Conservation (phyloP, 805 yeast species). For the Starmera dryadoides region DNA sequence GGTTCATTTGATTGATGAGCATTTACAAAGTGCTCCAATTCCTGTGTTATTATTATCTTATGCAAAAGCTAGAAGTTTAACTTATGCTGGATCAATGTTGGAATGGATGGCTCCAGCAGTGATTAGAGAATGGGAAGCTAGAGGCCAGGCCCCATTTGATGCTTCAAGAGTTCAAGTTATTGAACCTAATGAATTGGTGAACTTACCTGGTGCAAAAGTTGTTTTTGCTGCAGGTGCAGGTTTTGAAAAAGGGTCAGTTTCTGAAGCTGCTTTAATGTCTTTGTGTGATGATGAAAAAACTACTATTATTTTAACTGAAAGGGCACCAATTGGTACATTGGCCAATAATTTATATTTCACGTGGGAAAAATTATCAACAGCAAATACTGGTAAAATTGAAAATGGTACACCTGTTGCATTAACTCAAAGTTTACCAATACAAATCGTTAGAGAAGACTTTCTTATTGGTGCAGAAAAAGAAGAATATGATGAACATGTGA, state of each 20-base stretch:
- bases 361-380: conserved; percentile 42
- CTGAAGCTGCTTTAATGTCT: conserved; percentile 42
- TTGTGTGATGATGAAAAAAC: conserved; percentile 61
- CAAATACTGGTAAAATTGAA: conserved; percentile 32
- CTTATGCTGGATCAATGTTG: conserved; percentile 80
- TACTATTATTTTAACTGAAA: conserved; percentile 71
- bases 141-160: conserved; percentile 73
- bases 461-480: conserved; percentile 44
- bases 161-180: conserved; percentile 53
- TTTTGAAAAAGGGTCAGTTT: conserved; percentile 53
- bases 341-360: conserved; percentile 42
- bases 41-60: conserved; percentile 75
- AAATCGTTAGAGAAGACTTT: conserved; percentile 38
- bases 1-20: conserved; percentile 64
- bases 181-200: conserved; percentile 46
- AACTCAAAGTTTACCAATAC: conserved; percentile 34
- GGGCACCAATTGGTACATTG: conserved; percentile 39
- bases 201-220: conserved; percentile 63
- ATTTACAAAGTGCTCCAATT: conserved; percentile 37
- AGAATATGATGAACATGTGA: conserved; percentile 38
- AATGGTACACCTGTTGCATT: conserved; percentile 60
- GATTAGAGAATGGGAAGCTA: conserved; percentile 77
- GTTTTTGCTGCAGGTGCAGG: conserved; percentile 71
- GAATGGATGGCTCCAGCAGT: conserved; percentile 95
- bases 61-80: conserved; percentile 69